These are phyloP conservation scores for Cucumis variabilis DNA, from an alignment of 331 rosid species.

Conservation along the genomic window DNA sequence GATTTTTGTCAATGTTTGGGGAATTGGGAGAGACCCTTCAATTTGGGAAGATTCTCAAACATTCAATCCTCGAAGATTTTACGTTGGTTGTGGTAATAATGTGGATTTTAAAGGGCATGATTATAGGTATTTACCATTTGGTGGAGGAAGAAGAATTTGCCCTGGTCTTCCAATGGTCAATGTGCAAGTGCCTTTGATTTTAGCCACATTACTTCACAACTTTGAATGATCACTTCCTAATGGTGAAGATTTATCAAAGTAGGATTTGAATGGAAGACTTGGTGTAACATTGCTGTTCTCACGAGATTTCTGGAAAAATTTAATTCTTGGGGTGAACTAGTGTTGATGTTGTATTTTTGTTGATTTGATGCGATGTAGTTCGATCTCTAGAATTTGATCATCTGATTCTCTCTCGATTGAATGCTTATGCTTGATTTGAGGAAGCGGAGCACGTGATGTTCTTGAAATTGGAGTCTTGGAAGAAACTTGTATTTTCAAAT, in stretches of 20 bases:
- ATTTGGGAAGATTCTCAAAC: constrained; percentile 26
- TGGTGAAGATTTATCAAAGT: not conserved
- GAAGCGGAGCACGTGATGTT: too few relatives aligned
- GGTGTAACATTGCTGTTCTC: constrained; percentile 19
- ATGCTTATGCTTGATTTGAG: too few relatives aligned
- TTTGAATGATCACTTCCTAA: constrained; percentile 36
- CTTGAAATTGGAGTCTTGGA: too few relatives aligned
- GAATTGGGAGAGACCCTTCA: constrained; percentile 33
- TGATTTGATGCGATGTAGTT: too few relatives aligned
- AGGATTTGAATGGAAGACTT: constrained; percentile 31
- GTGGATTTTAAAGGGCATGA: constrained; percentile 32
- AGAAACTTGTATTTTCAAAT: too few relatives aligned
- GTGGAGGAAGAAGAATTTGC: constrained; percentile 37
- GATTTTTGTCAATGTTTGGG: constrained; percentile 36
- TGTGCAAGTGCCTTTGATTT: constrained; percentile 5
- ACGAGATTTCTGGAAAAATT: too few relatives aligned
- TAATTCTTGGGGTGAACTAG: too few relatives aligned
- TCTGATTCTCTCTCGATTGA: too few relatives aligned
- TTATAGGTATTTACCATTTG: constrained; percentile 33
- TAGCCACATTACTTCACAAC: constrained; percentile 24
- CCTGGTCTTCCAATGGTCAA: constrained; percentile 37
- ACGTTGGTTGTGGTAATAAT: not conserved
- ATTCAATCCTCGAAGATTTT: constrained; percentile 35
- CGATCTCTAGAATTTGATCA: too few relatives aligned
- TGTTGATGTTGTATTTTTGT: too few relatives aligned